These are phyloP conservation scores for Pythium aphanidermatum DNA, from an alignment of 352 stramenopile species.

Conservation along the genomic window DNA sequence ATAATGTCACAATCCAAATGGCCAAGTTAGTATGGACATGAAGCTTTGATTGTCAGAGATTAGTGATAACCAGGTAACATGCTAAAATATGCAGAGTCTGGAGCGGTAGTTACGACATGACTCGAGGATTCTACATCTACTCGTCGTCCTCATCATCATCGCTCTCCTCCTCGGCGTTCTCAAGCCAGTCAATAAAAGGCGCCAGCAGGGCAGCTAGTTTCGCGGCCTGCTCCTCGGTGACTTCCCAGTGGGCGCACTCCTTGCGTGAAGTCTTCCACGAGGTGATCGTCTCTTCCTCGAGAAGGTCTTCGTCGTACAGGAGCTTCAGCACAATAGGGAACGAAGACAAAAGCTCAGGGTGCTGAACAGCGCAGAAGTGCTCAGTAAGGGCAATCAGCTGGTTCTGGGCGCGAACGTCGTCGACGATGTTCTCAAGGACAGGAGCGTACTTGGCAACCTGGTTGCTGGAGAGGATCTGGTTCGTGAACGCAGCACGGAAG, in stretches of 20 bases:
- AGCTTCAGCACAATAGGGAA: slow-evolving; percentile 96
- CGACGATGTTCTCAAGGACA: slow-evolving; percentile 82
- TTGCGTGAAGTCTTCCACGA: slow-evolving; percentile 87
- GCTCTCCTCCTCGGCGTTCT: slow-evolving; percentile 93
- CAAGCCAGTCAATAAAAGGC: slow-evolving; percentile 96
- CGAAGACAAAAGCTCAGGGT: slow-evolving; percentile 57
- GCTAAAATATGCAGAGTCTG: background rate
- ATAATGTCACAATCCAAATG: background rate
- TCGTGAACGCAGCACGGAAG: slow-evolving; percentile 84
- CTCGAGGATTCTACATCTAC: slow-evolving; percentile 15
- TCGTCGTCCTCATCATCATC: slow-evolving; percentile 64
- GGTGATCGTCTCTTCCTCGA: slow-evolving; percentile 95
- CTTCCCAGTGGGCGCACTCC: slow-evolving; percentile 84
- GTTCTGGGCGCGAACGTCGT: slow-evolving; percentile 86
- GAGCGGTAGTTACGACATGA: background rate
- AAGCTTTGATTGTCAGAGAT: too few relatives aligned
- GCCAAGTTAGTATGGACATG: background rate
- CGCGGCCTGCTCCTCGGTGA: slow-evolving; percentile 80
- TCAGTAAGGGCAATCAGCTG: slow-evolving; percentile 91
- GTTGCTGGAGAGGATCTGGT: slow-evolving; percentile 90
- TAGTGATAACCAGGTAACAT: background rate
- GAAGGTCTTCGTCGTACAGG: slow-evolving; percentile 94
- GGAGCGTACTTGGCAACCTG: slow-evolving; percentile 84
- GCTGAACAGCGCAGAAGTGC: slow-evolving; percentile 88
- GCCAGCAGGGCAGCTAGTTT: slow-evolving; percentile 85